Evolutionary conservation across 1,284 basidiomycete genomes (phyloP).

Genomic region (Moesziomyces globuligerus): DNA sequence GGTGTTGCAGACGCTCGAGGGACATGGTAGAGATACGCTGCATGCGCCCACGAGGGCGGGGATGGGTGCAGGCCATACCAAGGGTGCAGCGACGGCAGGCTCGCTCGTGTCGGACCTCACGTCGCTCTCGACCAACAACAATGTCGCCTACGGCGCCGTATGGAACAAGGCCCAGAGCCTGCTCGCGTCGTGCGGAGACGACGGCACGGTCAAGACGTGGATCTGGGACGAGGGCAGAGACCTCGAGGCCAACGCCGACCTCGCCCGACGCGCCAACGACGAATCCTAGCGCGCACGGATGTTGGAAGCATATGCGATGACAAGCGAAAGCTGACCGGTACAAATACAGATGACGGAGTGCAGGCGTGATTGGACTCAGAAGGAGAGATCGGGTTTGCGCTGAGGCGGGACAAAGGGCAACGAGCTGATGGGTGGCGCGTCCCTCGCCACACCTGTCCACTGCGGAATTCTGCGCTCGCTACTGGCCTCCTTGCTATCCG

Average conservation of each 20-base stretch:
- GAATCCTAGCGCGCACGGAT: slow-evolving; percentile 2
- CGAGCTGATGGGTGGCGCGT: slow-evolving; percentile 29
- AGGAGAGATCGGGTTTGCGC: slow-evolving; percentile 24
- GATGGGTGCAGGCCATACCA: not conserved
- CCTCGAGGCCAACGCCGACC: slow-evolving; percentile 28
- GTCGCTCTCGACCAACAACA: slow-evolving; percentile 44
- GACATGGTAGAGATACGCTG: slow-evolving; percentile 50
- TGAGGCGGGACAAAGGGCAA: slow-evolving; percentile 26
- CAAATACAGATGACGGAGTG: slow-evolving; percentile 20
- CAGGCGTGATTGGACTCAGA: slow-evolving; percentile 10
- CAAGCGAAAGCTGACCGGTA: slow-evolving; percentile 3
- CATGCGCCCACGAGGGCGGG: slow-evolving; percentile 1
- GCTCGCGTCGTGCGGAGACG: slow-evolving; percentile 69
- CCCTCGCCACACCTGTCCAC: slow-evolving; percentile 48
- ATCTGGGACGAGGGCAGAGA: slow-evolving; percentile 55
- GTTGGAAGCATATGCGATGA: not conserved
- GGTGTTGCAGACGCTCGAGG: slow-evolving; percentile 64
- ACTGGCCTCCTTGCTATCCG: not conserved
- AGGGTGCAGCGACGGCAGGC: not conserved
- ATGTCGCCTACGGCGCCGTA: slow-evolving; percentile 69
- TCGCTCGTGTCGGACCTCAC: slow-evolving; percentile 27
- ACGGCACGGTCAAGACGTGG: slow-evolving; percentile 70
- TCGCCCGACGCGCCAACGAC: slow-evolving; percentile 20
- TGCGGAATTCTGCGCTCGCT: slow-evolving; percentile 49
- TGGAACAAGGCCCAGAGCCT: slow-evolving; percentile 68